Base-by-base conservation (phyloP, 352 stramenopile species). In the Phytophthora sansomeana region DNA sequence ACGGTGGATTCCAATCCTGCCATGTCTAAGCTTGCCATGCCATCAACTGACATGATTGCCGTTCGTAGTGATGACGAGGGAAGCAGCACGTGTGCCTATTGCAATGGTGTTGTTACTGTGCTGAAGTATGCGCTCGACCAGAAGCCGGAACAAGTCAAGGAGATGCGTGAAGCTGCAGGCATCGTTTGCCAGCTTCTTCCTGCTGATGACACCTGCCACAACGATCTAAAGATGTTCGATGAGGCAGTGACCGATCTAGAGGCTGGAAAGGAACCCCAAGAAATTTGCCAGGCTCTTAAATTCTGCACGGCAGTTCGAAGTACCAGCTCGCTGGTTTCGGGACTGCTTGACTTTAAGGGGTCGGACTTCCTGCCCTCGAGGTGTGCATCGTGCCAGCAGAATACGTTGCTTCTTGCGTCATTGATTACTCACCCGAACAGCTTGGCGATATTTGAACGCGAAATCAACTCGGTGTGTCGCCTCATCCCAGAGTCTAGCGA, bases 191-290 rank as follows among this genome's bases (percentile, higher is more conserved):
- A 87, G 28, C 58, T 91, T n/a, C 68, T 90, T 56, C 80, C 83
- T 44, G 56, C 70, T 24, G 80, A 90, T 14, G 85, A 93, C 44
- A 78, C 74, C 81, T 93, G 85, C 38, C 81, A 91, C 50, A 28
- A 77, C 33, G 73, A 91, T 42, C 47, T 92, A 19, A 87, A 89
- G 56, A 81, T 87, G 54, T 92, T 93, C 44, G 83, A 91, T 59
- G 48, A 69, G 42, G 83, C 77, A 16, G 66, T 91, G 9, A 53
- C 43, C 28, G 63, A 76, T 36, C 32, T 93, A 19, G 78, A 89
- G 57, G 60, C 47, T 26, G 80, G 81, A 43, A 90, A 93, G 65
- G 69, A 77, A 39, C 85, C 85, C 1, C 75, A 89, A 56, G 83
- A 75, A 24, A 70, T 93, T 36, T 93, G 85, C 49, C 54, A 78